A percentile compares a stretch with the other conserved stretches of the same genome.
These are phyloP conservation scores for Saccharomyces pastorianus DNA, from an alignment of 1,139 yeast genomes.

Conservation along the genomic window DNA sequence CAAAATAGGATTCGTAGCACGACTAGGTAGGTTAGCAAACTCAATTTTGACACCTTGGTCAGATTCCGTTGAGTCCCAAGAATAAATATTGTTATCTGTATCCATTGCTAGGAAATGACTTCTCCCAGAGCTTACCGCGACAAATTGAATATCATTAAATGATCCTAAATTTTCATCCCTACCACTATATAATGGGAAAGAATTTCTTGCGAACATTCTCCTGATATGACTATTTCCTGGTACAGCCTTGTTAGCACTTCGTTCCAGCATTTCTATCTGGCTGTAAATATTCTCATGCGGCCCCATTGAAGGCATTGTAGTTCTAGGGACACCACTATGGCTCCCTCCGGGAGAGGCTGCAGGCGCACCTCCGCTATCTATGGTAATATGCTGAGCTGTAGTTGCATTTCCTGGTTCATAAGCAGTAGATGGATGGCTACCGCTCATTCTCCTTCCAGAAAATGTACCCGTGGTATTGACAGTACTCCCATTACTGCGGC, in stretches of 20 bases:
- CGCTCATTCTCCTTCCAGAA: conserved; percentile 4
- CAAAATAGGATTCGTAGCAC: conserved; percentile 31
- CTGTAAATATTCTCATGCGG: conserved; percentile 27
- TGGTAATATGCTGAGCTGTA: background rate
- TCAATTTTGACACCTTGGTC: conserved; percentile 42
- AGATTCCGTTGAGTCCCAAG: conserved; percentile 50
- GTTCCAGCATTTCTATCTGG: conserved; percentile 18
- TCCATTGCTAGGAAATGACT: conserved; percentile 60
- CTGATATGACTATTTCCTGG: conserved; percentile 25
- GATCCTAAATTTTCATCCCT: conserved; percentile 9
- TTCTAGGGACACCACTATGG: background rate
- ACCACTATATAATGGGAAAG: conserved; percentile 15
- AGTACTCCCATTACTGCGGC: conserved; percentile 9
- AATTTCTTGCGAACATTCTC: conserved; percentile 26
- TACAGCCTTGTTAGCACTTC: conserved; percentile 15
- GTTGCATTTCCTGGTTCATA: background rate
- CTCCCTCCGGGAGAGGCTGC: background rate
- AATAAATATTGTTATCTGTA: conserved; percentile 42
- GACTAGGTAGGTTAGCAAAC: conserved; percentile 32
- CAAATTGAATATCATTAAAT: conserved; percentile 32
- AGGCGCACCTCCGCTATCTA: conserved; percentile 14
- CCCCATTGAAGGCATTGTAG: conserved; percentile 6
- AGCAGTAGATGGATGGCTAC: background rate
- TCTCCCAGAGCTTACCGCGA: conserved; percentile 56
- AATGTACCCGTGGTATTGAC: conserved; percentile 19